These are phyloP conservation scores for Mortierella hygrophila DNA, from an alignment of 192 early-diverging fungal species.

Conservation along the genomic window DNA sequence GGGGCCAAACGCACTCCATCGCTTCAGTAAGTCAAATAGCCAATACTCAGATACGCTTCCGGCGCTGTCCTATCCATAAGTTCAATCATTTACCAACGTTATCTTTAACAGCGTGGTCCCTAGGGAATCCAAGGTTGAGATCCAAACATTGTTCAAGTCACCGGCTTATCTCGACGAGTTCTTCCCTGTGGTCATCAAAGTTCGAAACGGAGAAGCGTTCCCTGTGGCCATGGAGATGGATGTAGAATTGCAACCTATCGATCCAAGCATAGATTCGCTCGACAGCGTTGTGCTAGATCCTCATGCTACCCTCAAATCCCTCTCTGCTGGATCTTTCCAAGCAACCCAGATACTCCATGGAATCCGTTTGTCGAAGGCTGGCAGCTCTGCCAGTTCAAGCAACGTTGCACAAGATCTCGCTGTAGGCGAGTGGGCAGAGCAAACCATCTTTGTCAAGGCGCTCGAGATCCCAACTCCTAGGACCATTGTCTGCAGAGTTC, in stretches of 20 bases:
- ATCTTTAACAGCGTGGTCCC: constrained; percentile 61
- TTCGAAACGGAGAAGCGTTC: constrained; percentile 73
- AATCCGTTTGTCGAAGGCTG: constrained; percentile 25
- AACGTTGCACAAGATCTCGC: constrained; percentile 17
- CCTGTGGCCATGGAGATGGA: constrained; percentile 69
- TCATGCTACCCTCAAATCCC: constrained; percentile 31
- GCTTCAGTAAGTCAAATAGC: background rate
- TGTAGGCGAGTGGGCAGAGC: constrained; percentile 43
- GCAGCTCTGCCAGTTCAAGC: background rate
- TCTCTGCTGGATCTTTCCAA: background rate
- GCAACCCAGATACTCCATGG: constrained; percentile 19
- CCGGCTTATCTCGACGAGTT: constrained; percentile 80
- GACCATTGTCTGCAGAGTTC: constrained; percentile 49
- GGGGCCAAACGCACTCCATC: constrained; percentile 64
- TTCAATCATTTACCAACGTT: background rate
- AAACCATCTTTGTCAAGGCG: constrained; percentile 27
- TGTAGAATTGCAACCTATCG: constrained; percentile 69
- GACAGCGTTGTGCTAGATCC: constrained; percentile 51
- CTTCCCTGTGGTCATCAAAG: constrained; percentile 70
- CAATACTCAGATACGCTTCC: background rate
- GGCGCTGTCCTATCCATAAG: constrained; percentile 7
- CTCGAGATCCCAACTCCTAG: constrained; percentile 26
- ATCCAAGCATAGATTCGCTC: constrained; percentile 46
- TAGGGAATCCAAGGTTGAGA: constrained; percentile 71
- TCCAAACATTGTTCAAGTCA: constrained; percentile 64